Base-by-base conservation (phyloP, 352 stramenopile species). In the Globisporangium canariense region DNA sequence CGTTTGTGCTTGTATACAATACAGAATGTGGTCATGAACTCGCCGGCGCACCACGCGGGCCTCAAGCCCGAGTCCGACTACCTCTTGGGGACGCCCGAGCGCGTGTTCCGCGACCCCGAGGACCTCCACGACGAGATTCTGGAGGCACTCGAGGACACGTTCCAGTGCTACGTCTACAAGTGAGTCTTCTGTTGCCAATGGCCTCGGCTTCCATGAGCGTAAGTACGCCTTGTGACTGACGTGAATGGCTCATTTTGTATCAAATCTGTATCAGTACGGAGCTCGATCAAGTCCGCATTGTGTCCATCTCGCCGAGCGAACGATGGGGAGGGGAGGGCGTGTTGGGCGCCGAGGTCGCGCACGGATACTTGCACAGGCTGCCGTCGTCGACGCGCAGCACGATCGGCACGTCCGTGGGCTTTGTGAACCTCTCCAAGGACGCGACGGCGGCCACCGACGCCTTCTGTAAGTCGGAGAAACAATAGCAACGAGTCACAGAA, bases 131-230 rank as follows among this genome's bases (percentile, higher is more conserved):
- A 96, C 40, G 88, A 98, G 61, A 83, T 99, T 34, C 61, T 94
- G 61, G 73, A 94, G 47, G 77, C 98, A 59, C 61, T 98, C 5
- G 90, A 99, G 68, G 76, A 90, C 50, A 89, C 97, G 2, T 91
- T 99, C 62, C 96, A 99, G 77, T 93, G 98, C 58, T 99, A 99
- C 69, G 96, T 99, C 14, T 99, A 99, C 86, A 99, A 97, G 87
- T 94, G 51, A 20, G 81, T 73, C 10, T 1, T 10, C 10, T 20
- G 14, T 40, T 38, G 22, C 11, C 47, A 7, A 54, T 13, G 30
- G 34, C 28, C 20, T 64, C 1, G n/a, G 14, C n/a, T 56, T 36
- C 28, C n/a, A n/a, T 62, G 13, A 52, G 32, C 32, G 4, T 0
- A 36, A 36, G 9, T 16, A 41, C 9, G 36, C 11, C 9, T 41